phyloP scores from a whole-genome alignment of 2,329 filamentous ascomycete species.

The Aspergillus candidus region DNA sequence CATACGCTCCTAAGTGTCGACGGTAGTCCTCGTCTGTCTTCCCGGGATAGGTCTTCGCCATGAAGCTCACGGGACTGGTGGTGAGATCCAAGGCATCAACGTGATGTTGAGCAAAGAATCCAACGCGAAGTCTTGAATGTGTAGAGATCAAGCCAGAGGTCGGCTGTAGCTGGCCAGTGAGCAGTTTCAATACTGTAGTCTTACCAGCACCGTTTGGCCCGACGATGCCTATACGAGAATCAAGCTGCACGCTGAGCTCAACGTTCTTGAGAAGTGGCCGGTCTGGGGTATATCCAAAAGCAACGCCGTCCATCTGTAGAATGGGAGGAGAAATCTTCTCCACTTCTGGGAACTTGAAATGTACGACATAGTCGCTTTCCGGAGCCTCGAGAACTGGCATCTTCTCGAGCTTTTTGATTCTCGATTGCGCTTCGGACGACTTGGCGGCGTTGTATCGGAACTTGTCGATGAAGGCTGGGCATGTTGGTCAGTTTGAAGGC shows the following conservation, averaged over 20 bases:
- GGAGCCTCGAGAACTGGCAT: slow-evolving; percentile 90
- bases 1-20: slow-evolving; percentile 83
- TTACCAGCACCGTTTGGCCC: slow-evolving; percentile 98
- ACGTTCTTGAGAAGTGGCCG: slow-evolving; percentile 76
- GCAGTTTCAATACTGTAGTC: slow-evolving; percentile 95
- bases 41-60: slow-evolving; percentile 86
- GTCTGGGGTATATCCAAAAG: slow-evolving; percentile 79
- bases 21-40: slow-evolving; percentile 95
- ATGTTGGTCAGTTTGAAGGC: slow-evolving; percentile 5
- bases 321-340: slow-evolving; percentile 97
- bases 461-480: slow-evolving; percentile 87
- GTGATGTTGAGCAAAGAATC: slow-evolving; percentile 98
- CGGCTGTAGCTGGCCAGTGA: slow-evolving; percentile 77
- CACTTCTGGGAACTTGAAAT: slow-evolving; percentile 95
- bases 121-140: slow-evolving; percentile 80
- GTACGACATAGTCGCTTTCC: slow-evolving; percentile 89
- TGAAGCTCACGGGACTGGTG: slow-evolving; percentile 86
- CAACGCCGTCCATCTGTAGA: slow-evolving; percentile 90
- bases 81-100: slow-evolving; percentile 91
- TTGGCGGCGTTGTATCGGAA: slow-evolving; percentile 99
- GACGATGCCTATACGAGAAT: slow-evolving; percentile 98
- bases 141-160: slow-evolving; percentile 77
- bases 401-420: slow-evolving; percentile 97
- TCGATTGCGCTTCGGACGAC: slow-evolving; percentile 93
- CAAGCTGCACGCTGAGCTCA: slow-evolving; percentile 92